Evolutionary conservation across 1,284 basidiomycete species (phyloP).

Genomic region (Cutaneotrichosporon arboriforme): DNA sequence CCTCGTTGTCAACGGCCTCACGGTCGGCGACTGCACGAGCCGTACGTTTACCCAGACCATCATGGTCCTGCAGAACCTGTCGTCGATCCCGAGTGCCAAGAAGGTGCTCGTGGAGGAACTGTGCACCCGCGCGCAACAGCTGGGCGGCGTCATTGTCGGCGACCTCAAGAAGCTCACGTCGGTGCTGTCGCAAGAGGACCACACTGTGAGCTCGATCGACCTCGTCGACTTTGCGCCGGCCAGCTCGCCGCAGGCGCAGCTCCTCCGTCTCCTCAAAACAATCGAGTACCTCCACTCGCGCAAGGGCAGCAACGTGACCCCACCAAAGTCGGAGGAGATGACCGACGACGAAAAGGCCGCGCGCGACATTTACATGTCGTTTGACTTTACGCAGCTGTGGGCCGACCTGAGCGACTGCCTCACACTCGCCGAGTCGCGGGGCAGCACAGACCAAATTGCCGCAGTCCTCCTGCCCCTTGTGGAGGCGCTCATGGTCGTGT

Average conservation of each 20-base stretch:
- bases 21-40: conserved; percentile 89
- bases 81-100: conserved; percentile 75
- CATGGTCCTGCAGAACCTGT: conserved; percentile 80
- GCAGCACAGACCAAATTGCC: conserved; percentile 76
- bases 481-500: conserved; percentile 95
- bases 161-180: conserved; percentile 71
- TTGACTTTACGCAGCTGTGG: conserved; percentile 83
- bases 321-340: conserved; percentile 25
- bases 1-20: conserved; percentile 88
- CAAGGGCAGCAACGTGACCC: conserved; percentile 31
- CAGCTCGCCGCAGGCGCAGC: conserved; percentile 85
- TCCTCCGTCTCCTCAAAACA: conserved; percentile 86
- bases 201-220: conserved; percentile 55
- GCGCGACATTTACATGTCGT: conserved; percentile 75
- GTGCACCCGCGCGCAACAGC: conserved; percentile 73
- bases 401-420: conserved; percentile 77
- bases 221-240: conserved; percentile 84
- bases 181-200: conserved; percentile 57
- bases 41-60: conserved; percentile 87
- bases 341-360: conserved; percentile 63
- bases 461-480: conserved; percentile 86
- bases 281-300: conserved; percentile 90
- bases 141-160: conserved; percentile 64
- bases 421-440: conserved; percentile 69
- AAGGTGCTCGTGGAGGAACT: conserved; percentile 83